A percentile compares a stretch with the other conserved stretches of the same genome.
These are phyloP conservation scores for Umbellularia californica DNA, from an alignment of 164 flowering plant genomes.

Conservation along the genomic window DNA sequence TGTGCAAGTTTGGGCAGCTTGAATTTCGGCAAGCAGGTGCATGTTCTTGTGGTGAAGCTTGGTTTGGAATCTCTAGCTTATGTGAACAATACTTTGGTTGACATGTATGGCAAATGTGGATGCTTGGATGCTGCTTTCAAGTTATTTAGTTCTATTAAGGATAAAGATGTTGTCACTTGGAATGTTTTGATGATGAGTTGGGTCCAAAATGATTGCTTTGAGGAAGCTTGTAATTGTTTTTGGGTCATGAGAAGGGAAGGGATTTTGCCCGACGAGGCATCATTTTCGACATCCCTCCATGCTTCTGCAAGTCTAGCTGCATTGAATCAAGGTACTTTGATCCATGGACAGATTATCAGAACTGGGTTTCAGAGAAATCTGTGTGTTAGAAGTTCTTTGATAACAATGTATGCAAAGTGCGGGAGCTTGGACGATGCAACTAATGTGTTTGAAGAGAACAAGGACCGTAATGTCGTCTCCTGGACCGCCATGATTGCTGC, in stretches of 20 bases:
- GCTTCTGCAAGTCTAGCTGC: slow-evolving; percentile 51
- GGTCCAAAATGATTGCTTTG: slow-evolving; percentile 36
- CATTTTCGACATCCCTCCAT: slow-evolving; percentile 35
- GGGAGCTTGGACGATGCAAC: slow-evolving; percentile 45
- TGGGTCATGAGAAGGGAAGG: slow-evolving; percentile 51
- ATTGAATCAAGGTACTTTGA: slow-evolving; percentile 38
- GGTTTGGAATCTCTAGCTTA: slow-evolving; percentile 28
- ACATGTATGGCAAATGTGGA: slow-evolving; percentile 23
- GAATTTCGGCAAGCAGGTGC: slow-evolving; percentile 49
- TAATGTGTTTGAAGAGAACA: slow-evolving; percentile 38
- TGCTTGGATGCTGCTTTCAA: slow-evolving; percentile 31
- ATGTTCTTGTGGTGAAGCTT: slow-evolving; percentile 36
- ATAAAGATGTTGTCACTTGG: slow-evolving; percentile 55
- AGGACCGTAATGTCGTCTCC: slow-evolving; percentile 40
- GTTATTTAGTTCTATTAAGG: slow-evolving; percentile 26
- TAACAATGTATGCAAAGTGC: slow-evolving; percentile 61
- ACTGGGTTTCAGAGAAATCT: slow-evolving; percentile 34
- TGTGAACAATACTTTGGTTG: slow-evolving; percentile 20
- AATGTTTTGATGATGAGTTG: slow-evolving; percentile 54
- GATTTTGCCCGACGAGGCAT: slow-evolving; percentile 31
- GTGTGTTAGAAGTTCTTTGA: slow-evolving; percentile 41
- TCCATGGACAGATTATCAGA: slow-evolving; percentile 50
- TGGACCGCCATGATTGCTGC: slow-evolving; percentile 69
- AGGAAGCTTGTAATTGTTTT: slow-evolving; percentile 49
- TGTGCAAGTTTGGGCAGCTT: slow-evolving; percentile 34